Base-by-base conservation (phyloP, 306 rosid species). In the Lathyrus oleraceus region DNA sequence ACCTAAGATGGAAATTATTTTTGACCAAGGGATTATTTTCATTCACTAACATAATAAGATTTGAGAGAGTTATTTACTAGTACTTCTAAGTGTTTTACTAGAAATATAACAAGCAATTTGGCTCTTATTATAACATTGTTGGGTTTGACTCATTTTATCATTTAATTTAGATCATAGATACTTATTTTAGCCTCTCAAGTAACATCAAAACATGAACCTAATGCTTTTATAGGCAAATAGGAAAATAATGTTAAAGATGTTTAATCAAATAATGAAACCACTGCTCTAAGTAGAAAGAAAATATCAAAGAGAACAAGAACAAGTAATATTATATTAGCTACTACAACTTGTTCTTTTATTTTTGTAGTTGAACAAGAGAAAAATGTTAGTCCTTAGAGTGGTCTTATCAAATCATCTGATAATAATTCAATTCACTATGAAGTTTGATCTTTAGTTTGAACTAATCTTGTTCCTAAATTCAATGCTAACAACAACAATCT, bases 281-380 rank as follows among this genome's bases (percentile, higher is more conserved):
- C 82, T 15, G 78, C 85, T 73, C 91, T 88, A 4, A 85, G 45
- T 69, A 52, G 69, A 56, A 84, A 77, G 11, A 86, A 76, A 78
- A 83, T 89, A 81, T 85, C 95, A 4, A 78, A 78, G 80, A 86
- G 89, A 84, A 85, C 88, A 81, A 84, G 77, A 78, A 80, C 86
- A 70, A 87, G 89, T 74, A 1, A 21, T 21, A 21, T 21, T 2
- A 56, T 45, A 69, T 62, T 73, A 23, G 54, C 52, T 45, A 69
- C 87, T 36, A 20, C 89, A 40, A 68, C 83, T 75, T 76, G 86
- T 32, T 78, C 89, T 48, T 85, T 87, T 71, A 64, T 81, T 73
- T 86, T 88, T 59, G 96, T 85, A 42, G 84, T 67, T 56, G 90
- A 88, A 51, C 93, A 88, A 69, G 98, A 92, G 70, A 85, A 88